phyloP scores from a whole-genome alignment of 2,329 filamentous ascomycete genomes.

The Fusarium sp. region DNA sequence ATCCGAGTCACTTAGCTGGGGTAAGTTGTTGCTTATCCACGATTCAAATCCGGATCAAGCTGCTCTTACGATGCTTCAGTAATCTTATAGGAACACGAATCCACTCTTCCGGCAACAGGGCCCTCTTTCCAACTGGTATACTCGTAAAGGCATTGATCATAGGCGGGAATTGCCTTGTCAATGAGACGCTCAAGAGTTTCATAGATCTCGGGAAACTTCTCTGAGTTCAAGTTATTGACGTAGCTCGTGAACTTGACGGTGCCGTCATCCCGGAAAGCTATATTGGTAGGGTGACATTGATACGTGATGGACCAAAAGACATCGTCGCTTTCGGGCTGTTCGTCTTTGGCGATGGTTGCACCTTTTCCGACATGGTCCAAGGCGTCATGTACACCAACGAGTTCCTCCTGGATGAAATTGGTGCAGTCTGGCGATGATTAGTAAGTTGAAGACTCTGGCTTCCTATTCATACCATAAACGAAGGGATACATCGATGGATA shows the following conservation, averaged over 20 bases:
- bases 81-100: neutral
- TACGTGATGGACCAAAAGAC: constrained; percentile 4
- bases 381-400: neutral
- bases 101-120: neutral
- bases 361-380: neutral
- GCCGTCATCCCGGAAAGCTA: neutral
- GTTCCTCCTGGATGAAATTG: constrained; percentile 1
- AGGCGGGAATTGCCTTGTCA: neutral
- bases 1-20: neutral
- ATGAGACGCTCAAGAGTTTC: neutral
- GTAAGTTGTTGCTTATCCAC: neutral
- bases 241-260: constrained; percentile 3
- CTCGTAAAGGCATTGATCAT: constrained; percentile 9
- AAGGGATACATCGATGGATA: constrained; percentile 17
- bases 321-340: neutral
- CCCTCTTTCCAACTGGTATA: accelerated
- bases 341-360: neutral
- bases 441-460: too few species aligned
- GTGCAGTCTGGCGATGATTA: neutral
- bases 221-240: constrained; percentile 9
- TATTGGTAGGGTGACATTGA: constrained; percentile 5
- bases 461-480: neutral
- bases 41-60: neutral
- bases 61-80: neutral
- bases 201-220: constrained; percentile 1